These are phyloP conservation scores for Puccinia horiana DNA, from an alignment of 1,284 basidiomycete species.

Conservation along the genomic window DNA sequence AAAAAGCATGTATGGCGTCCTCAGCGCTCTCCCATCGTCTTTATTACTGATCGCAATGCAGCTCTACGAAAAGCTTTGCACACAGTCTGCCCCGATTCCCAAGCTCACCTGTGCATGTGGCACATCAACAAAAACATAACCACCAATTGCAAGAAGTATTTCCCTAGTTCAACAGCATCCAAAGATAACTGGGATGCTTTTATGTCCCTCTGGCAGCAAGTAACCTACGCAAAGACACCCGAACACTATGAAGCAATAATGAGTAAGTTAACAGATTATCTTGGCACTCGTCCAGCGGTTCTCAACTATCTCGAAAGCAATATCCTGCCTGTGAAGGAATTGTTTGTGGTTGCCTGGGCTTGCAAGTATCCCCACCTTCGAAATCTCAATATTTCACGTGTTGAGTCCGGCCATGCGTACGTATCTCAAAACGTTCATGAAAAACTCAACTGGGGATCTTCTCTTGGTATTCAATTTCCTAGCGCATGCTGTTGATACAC, in stretches of 20 bases:
- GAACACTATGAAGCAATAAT: background rate
- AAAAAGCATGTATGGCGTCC: no score
- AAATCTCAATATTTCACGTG: background rate
- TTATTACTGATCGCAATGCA: no score
- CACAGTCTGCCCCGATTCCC: no score
- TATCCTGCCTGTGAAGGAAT: conserved; percentile 5
- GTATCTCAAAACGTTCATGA: background rate
- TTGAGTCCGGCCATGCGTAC: background rate
- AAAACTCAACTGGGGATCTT: background rate
- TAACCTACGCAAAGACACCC: background rate
- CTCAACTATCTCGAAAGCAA: background rate
- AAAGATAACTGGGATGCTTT: background rate
- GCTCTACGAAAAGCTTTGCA: no score
- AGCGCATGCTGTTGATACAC: background rate
- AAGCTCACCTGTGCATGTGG: background rate
- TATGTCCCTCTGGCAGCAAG: background rate
- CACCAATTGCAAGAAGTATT: background rate
- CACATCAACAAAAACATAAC: background rate
- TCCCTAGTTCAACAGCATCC: background rate
- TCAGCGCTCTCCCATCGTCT: no score
- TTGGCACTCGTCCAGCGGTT: background rate
- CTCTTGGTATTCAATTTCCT: background rate
- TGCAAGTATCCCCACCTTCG: no score
- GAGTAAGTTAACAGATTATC: background rate
- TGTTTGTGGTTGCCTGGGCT: no score